Percentiles rank a stretch among this genome's conserved stretches.
Evolutionary conservation across 129 eudicot genomes (phyloP).

Genomic region (Saposhnikovia divaricata): DNA sequence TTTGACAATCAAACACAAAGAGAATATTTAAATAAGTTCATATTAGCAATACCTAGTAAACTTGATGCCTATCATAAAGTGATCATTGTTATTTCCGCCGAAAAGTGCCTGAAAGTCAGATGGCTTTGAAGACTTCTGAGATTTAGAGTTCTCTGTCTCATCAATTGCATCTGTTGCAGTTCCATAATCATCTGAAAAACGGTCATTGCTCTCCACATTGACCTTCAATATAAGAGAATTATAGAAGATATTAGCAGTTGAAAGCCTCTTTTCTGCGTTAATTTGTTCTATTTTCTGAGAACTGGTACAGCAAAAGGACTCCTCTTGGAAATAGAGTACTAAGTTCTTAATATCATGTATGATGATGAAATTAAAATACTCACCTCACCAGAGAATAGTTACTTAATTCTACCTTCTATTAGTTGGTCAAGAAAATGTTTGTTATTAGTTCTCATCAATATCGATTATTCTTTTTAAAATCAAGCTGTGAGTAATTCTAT

Average conservation of each 20-base stretch:
- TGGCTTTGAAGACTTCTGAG: slow-evolving; percentile 63
- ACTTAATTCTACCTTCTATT: neutral
- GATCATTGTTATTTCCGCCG: slow-evolving; percentile 67
- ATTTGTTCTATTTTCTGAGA: neutral
- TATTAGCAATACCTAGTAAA: slow-evolving; percentile 53
- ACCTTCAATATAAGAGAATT: slow-evolving; percentile 29
- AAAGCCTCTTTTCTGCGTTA: neutral
- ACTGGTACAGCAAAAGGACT: neutral
- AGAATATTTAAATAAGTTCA: neutral
- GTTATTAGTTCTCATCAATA: neutral
- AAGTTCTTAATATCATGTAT: neutral
- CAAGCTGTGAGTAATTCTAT: no score
- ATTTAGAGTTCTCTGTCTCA: slow-evolving; percentile 25
- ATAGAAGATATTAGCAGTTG: neutral
- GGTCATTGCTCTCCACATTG: slow-evolving; percentile 62
- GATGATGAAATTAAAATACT: neutral
- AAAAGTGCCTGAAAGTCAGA: slow-evolving; percentile 58
- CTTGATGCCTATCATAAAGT: slow-evolving; percentile 80
- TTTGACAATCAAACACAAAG: neutral
- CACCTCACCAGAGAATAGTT: neutral
- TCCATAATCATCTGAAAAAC: slow-evolving; percentile 68
- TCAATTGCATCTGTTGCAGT: slow-evolving; percentile 35
- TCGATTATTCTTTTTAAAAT: neutral
- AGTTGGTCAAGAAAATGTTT: neutral
- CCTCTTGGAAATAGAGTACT: neutral